These are phyloP conservation scores for Ceratocystis lukuohia DNA, from an alignment of 2,329 filamentous ascomycete species.

Conservation along the genomic window DNA sequence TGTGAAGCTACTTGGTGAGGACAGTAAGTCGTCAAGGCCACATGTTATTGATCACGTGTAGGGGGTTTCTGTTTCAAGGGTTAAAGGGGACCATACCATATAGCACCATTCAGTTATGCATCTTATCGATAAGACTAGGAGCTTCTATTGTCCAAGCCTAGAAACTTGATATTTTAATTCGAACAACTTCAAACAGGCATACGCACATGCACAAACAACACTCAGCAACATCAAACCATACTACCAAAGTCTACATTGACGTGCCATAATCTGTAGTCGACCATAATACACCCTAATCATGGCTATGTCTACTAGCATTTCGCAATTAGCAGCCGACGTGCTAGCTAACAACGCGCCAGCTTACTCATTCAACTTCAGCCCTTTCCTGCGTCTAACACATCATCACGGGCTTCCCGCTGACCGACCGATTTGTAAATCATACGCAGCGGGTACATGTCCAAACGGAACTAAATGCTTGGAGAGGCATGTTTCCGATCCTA, in stretches of 20 bases:
- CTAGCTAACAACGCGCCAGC: slow-evolving; percentile 41
- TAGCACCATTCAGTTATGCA: too few species aligned
- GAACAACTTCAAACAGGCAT: background rate
- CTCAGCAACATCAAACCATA: background rate
- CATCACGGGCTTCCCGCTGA: slow-evolving; percentile 70
- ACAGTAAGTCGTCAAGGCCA: slow-evolving; percentile 1
- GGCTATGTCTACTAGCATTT: slow-evolving; percentile 22
- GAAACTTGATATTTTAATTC: background rate
- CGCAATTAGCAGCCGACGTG: slow-evolving; percentile 32
- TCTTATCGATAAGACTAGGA: background rate
- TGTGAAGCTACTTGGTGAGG: background rate
- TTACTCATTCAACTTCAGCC: slow-evolving; percentile 70
- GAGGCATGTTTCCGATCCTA: slow-evolving; percentile 48
- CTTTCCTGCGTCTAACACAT: slow-evolving; percentile 72
- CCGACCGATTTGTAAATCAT: slow-evolving; percentile 73
- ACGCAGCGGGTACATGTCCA: slow-evolving; percentile 73
- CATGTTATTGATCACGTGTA: background rate
- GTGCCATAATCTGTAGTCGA: background rate
- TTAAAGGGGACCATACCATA: background rate
- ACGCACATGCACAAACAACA: background rate
- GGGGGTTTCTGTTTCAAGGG: background rate
- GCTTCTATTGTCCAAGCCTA: background rate
- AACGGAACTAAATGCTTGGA: slow-evolving; percentile 74
- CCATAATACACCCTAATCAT: slow-evolving; percentile 17
- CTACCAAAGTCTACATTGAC: slow-evolving; percentile 7